These are phyloP conservation scores for Hymenotorrendiella dingleyae DNA, from an alignment of 2,329 filamentous ascomycete species.

Conservation along the genomic window DNA sequence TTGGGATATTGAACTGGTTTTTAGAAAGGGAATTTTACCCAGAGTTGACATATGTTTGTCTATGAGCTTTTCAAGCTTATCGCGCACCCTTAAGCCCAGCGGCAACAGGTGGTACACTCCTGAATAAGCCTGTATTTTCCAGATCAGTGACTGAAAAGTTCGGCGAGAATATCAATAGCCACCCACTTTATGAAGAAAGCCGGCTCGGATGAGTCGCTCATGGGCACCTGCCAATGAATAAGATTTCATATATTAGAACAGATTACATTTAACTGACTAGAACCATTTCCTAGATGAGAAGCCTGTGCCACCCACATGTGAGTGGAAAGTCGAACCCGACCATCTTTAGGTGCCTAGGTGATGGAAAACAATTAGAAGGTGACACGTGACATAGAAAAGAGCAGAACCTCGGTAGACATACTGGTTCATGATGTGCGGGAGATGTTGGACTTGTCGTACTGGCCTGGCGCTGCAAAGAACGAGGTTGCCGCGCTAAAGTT, in stretches of 20 bases:
- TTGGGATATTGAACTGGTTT: background rate
- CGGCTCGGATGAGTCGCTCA: constrained; percentile 61
- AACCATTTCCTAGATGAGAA: background rate
- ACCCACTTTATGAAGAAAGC: constrained; percentile 65
- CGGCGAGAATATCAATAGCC: background rate
- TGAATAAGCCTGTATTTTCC: constrained; percentile 80
- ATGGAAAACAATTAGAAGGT: too few relatives aligned
- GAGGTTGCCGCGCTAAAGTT: too few relatives aligned
- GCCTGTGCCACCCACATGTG: background rate
- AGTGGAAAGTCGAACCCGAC: background rate
- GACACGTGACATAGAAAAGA: too few relatives aligned
- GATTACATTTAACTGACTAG: too few relatives aligned
- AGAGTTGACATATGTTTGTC: constrained; percentile 82
- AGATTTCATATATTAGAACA: too few relatives aligned
- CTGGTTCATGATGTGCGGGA: too few relatives aligned
- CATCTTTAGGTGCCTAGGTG: too few relatives aligned
- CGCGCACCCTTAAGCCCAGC: constrained; percentile 77
- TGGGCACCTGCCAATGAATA: constrained; percentile 63
- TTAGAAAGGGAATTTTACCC: constrained; percentile 40
- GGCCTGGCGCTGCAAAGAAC: too few relatives aligned
- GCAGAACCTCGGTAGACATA: too few relatives aligned
- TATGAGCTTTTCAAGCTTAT: constrained; percentile 79
- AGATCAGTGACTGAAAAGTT: too few relatives aligned
- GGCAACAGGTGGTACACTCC: constrained; percentile 92
- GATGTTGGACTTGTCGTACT: too few relatives aligned